Evolutionary conservation across 768 basidiomycete species (phyloP), one percentile per base, ranked within the genome.

Genomic region (Agaricus blazei): DNA sequence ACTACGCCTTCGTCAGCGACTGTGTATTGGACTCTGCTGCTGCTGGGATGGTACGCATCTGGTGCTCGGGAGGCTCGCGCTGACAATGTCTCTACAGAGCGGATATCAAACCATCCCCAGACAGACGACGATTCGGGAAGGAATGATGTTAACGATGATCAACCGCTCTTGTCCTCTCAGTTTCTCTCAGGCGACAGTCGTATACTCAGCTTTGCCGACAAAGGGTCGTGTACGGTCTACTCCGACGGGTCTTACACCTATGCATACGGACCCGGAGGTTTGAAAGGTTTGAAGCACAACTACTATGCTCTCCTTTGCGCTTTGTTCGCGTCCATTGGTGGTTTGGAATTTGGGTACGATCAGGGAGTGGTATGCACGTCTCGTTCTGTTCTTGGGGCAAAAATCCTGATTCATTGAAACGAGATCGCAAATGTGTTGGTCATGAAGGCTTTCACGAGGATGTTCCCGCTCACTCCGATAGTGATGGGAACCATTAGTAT

Each of bases 361-460:
- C 89, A 91, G 64, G 89, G 89, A 37, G 90, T 91, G 47, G 78
- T 78, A 60, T 44, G 72, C 68, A 0, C 19, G 29, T 9, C 37
- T 27, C 42, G 27, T 24, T 5, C 1, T 34, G 8, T 23, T 37
- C 19, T 26, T 5, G 36, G 14, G 26, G 23, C 9, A 19, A 40
- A 6, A 23, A 38, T 26, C 29, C 49, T 26, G 48, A 48, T 50
- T 38, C 26, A 2, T 41, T 27, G 26, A 11, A 28, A 34, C 38
- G 34, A 80, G 78, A 90, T 93, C 59, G 87, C 90, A 2, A 93
- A 92, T 65, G 83, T 93, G 12, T 76, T 93, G 11, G 88, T 92
- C 11, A 92, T 92, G 90, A 71, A 75, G 40, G 85, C 90, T 61
- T 93, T 93, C 60, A 60, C 80, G 27, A 60, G 69, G 48, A 76